phyloP scores from a whole-genome alignment of 2,329 filamentous ascomycete species.

The Verticillium nubilum region DNA sequence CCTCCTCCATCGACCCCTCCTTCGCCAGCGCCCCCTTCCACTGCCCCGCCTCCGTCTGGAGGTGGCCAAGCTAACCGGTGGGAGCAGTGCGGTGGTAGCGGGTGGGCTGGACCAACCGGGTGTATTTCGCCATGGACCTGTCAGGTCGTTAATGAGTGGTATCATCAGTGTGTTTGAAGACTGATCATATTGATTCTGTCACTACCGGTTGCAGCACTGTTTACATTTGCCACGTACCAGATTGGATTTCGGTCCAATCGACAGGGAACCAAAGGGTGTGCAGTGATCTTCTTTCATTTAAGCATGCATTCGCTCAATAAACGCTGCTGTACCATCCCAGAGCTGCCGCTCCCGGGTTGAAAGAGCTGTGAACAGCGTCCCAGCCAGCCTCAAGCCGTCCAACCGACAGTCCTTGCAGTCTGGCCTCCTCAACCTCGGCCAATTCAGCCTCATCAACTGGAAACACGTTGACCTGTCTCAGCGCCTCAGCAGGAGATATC shows the following conservation, averaged over 20 bases:
- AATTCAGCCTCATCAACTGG: slow-evolving; percentile 40
- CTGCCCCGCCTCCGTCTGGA: neutral
- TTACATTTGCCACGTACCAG: too few relatives aligned
- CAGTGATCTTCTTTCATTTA: neutral
- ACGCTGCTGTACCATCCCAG: slow-evolving; percentile 1
- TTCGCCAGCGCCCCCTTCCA: neutral
- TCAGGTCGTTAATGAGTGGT: slow-evolving; percentile 13
- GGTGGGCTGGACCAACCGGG: slow-evolving; percentile 15
- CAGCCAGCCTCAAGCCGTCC: slow-evolving; percentile 2
- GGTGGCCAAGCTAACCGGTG: slow-evolving; percentile 8
- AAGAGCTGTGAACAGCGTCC: slow-evolving; percentile 1
- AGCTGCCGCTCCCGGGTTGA: slow-evolving; percentile 2
- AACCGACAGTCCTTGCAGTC: neutral
- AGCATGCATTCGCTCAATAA: neutral
- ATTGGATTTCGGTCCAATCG: too few relatives aligned
- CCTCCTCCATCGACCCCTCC: neutral
- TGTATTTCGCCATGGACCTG: slow-evolving; percentile 14
- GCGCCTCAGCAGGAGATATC: slow-evolving; percentile 70
- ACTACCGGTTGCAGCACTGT: too few relatives aligned
- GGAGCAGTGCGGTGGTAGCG: slow-evolving; percentile 14
- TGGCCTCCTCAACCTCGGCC: slow-evolving; percentile 1
- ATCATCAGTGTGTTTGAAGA: slow-evolving; percentile 14
- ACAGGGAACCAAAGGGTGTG: too few relatives aligned
- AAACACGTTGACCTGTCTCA: slow-evolving; percentile 66
- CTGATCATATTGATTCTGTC: neutral